Evolutionary conservation across 1,139 yeast species (phyloP).

Genomic region (Hemisphaericaspora lyxosophila): DNA sequence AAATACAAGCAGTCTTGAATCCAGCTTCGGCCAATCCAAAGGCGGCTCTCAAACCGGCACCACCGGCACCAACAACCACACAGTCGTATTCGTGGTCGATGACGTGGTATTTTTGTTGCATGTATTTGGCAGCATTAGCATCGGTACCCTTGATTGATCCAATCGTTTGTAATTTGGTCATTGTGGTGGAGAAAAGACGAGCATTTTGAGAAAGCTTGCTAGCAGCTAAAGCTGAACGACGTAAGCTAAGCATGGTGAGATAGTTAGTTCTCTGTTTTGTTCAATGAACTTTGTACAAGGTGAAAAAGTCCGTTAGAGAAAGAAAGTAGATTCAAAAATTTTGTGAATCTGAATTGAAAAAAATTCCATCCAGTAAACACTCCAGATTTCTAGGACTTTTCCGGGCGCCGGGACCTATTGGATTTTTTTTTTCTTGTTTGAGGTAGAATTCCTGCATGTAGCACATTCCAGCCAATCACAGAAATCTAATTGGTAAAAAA

Average conservation of each 20-base stretch:
- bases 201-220: slow-evolving; percentile 7
- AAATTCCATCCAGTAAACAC: slow-evolving; percentile 2
- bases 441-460: slow-evolving; percentile 1
- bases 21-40: slow-evolving; percentile 97
- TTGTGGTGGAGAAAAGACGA: slow-evolving; percentile 24
- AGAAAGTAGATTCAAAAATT: background rate
- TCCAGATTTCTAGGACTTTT: background rate
- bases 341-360: background rate
- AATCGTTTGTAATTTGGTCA: slow-evolving; percentile 29
- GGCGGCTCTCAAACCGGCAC: slow-evolving; percentile 98
- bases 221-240: slow-evolving; percentile 14
- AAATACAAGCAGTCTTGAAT: slow-evolving; percentile 93
- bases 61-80: slow-evolving; percentile 98
- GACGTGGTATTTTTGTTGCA: slow-evolving; percentile 78
- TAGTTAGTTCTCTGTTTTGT: background rate
- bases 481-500: background rate
- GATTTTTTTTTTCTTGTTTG: background rate
- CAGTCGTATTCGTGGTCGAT: slow-evolving; percentile 98
- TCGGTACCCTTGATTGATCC: slow-evolving; percentile 51
- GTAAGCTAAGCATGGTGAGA: slow-evolving; percentile 12
- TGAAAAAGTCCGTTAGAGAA: background rate
- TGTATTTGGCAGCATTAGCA: slow-evolving; percentile 45
- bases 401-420: background rate
- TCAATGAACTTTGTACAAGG: slow-evolving; percentile 1
- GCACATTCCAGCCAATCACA: background rate